A percentile compares a stretch with the other conserved stretches of the same genome.
These are phyloP conservation scores for Aspergillus haitiensis DNA, from an alignment of 495 filamentous ascomycete genomes.

Conservation along the genomic window DNA sequence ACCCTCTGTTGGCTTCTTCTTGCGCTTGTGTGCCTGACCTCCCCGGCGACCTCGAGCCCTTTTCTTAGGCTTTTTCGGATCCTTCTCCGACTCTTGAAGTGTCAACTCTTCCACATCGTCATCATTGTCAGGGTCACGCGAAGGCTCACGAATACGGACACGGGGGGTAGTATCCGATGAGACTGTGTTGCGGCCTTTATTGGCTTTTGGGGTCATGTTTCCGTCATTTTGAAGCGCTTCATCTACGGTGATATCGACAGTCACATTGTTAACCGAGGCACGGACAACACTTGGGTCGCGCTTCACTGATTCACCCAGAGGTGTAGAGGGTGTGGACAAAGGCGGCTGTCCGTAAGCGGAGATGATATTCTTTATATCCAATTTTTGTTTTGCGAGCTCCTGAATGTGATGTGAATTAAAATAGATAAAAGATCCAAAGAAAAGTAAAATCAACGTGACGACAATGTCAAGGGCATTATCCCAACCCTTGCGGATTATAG, in stretches of 20 bases:
- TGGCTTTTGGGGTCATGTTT: slow-evolving; percentile 30
- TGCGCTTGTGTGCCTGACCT: slow-evolving; percentile 71
- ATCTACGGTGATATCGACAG: slow-evolving; percentile 36
- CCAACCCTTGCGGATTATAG: slow-evolving; percentile 55
- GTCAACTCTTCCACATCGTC: slow-evolving; percentile 40
- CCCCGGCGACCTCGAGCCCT: slow-evolving; percentile 82
- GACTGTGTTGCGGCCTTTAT: slow-evolving; percentile 24
- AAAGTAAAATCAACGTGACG: slow-evolving; percentile 44
- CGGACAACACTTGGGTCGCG: slow-evolving; percentile 27
- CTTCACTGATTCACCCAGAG: slow-evolving; percentile 35
- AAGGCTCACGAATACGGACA: slow-evolving; percentile 48
- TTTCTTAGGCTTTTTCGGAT: slow-evolving; percentile 65
- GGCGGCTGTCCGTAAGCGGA: slow-evolving; percentile 45
- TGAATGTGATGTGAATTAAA: slow-evolving; percentile 51
- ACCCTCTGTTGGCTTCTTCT: slow-evolving; percentile 49
- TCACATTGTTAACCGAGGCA: slow-evolving; percentile 31
- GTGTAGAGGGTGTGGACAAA: slow-evolving; percentile 47
- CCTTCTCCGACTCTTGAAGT: slow-evolving; percentile 43
- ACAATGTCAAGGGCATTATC: slow-evolving; percentile 55
- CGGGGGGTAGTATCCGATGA: slow-evolving; percentile 29
- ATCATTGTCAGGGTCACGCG: slow-evolving; percentile 40
- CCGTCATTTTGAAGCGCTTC: slow-evolving; percentile 23
- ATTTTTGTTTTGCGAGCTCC: slow-evolving; percentile 50
- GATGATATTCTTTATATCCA: slow-evolving; percentile 55
- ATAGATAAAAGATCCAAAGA: slow-evolving; percentile 50